Percentiles rank a stretch among this genome's conserved stretches.
These are phyloP conservation scores for Thielaviopsis cerberus DNA, from an alignment of 2,329 filamentous ascomycete genomes.

Conservation along the genomic window DNA sequence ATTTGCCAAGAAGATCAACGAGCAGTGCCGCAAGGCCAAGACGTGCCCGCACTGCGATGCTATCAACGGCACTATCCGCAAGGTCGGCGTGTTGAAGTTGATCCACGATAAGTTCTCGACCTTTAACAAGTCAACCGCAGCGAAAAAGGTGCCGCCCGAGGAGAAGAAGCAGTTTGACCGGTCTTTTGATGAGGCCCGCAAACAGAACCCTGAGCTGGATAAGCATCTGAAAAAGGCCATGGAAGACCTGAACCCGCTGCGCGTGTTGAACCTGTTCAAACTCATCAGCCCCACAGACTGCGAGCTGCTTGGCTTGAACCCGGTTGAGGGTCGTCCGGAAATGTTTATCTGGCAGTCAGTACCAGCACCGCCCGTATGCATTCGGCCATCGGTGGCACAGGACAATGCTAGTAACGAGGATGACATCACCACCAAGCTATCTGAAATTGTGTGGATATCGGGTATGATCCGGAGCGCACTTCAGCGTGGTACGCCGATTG, in stretches of 20 bases:
- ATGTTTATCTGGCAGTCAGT: constrained; percentile 97
- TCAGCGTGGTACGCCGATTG: constrained; percentile 63
- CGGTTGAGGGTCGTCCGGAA: constrained; percentile 71
- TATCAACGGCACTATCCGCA: constrained; percentile 80
- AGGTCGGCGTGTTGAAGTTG: constrained; percentile 80
- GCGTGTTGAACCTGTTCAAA: constrained; percentile 81
- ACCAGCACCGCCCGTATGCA: constrained; percentile 82
- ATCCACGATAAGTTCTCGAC: constrained; percentile 80
- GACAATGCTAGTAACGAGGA: constrained; percentile 90
- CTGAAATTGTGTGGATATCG: constrained; percentile 86
- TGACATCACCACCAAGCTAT: constrained; percentile 89
- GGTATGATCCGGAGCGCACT: constrained; percentile 69
- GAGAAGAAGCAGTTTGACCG: constrained; percentile 72
- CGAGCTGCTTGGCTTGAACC: constrained; percentile 76
- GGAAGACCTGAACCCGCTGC: constrained; percentile 80
- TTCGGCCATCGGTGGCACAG: constrained; percentile 82
- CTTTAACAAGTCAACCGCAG: constrained; percentile 75
- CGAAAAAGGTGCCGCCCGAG: constrained; percentile 63
- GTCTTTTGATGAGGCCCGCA: constrained; percentile 65
- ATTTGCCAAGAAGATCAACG: constrained; percentile 74
- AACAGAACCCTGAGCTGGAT: constrained; percentile 63
- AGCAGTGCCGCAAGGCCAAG: constrained; percentile 75
- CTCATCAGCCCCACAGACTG: constrained; percentile 71
- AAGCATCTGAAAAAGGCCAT: constrained; percentile 82
- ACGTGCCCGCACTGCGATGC: constrained; percentile 62